A percentile compares a stretch with the other conserved stretches of the same genome.
phyloP scores from a whole-genome alignment of 2,329 filamentous ascomycete genomes.

The Stemphylium vesicarium region DNA sequence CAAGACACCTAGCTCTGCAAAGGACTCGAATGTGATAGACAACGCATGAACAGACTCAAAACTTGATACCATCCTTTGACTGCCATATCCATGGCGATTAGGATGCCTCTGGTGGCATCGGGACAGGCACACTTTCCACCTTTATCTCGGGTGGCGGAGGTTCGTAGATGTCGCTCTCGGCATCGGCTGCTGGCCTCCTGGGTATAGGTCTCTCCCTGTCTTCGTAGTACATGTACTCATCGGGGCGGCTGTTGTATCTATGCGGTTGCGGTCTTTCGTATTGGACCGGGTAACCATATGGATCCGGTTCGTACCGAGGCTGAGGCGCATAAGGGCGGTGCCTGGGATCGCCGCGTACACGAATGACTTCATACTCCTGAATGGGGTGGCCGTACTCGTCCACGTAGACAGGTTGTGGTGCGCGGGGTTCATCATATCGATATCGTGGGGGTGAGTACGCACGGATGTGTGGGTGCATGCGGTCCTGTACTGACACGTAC shows the following conservation, averaged over 20 bases:
- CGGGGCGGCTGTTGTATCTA: constrained; percentile 31
- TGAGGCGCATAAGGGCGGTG: constrained; percentile 19
- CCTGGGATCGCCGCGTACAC: constrained; percentile 33
- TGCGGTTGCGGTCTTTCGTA: constrained; percentile 38
- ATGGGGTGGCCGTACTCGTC: constrained; percentile 41
- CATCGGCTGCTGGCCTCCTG: constrained; percentile 23
- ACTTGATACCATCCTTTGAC: not conserved
- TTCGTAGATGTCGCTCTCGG: constrained; percentile 36
- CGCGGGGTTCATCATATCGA: constrained; percentile 39
- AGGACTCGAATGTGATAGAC: not conserved
- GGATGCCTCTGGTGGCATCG: constrained; percentile 17
- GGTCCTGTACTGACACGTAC: constrained; percentile 45
- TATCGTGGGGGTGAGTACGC: constrained; percentile 38
- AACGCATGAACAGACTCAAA: not conserved
- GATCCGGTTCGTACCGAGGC: constrained; percentile 38
- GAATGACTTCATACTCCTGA: constrained; percentile 42
- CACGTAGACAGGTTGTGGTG: constrained; percentile 39
- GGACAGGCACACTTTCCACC: constrained; percentile 29
- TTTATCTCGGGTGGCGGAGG: constrained; percentile 34
- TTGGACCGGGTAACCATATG: constrained; percentile 37
- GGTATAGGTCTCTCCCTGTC: constrained; percentile 34
- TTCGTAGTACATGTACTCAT: constrained; percentile 43
- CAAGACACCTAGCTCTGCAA: not conserved
- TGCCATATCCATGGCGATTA: not conserved
- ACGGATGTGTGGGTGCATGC: constrained; percentile 26